phyloP scores from a whole-genome alignment of 805 yeast species.

The Spathaspora gorwiae region DNA sequence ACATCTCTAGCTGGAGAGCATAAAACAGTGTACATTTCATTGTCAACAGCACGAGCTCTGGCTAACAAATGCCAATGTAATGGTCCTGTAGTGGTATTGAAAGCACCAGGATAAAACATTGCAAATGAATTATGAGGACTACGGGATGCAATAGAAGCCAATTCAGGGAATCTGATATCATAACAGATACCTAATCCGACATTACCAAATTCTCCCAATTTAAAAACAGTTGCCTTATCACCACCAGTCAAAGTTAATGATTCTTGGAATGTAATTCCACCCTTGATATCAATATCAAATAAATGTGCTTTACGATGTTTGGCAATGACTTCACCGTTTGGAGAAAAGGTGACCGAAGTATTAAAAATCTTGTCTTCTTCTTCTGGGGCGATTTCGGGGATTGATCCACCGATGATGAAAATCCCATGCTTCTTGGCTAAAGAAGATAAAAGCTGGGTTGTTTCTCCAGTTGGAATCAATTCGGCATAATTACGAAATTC shows the following conservation, averaged over 20 bases:
- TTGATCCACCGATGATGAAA: slow-evolving; percentile 83
- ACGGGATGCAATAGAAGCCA: slow-evolving; percentile 67
- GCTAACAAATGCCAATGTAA: slow-evolving; percentile 78
- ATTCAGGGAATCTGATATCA: slow-evolving; percentile 76
- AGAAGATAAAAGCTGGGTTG: slow-evolving; percentile 54
- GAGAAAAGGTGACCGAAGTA: slow-evolving; percentile 74
- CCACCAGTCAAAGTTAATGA: slow-evolving; percentile 75
- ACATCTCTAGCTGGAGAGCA: slow-evolving; percentile 88
- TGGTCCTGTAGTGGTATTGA: slow-evolving; percentile 82
- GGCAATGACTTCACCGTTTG: slow-evolving; percentile 71
- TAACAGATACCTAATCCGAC: slow-evolving; percentile 86
- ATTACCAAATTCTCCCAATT: slow-evolving; percentile 57
- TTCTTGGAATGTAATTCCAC: slow-evolving; percentile 85
- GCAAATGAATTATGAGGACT: slow-evolving; percentile 57
- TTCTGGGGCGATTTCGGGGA: slow-evolving; percentile 65
- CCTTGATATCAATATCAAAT: slow-evolving; percentile 90
- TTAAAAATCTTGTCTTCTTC: slow-evolving; percentile 56
- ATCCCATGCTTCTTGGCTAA: slow-evolving; percentile 65
- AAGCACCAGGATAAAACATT: slow-evolving; percentile 80
- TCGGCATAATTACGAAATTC: slow-evolving; percentile 89
- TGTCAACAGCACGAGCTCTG: slow-evolving; percentile 69
- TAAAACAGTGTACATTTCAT: slow-evolving; percentile 64
- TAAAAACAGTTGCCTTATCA: slow-evolving; percentile 71
- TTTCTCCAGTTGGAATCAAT: slow-evolving; percentile 69
- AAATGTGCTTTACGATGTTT: slow-evolving; percentile 85